phyloP scores from a whole-genome alignment of 768 basidiomycete genomes.

The Xerocomus brunneocitrinus region DNA sequence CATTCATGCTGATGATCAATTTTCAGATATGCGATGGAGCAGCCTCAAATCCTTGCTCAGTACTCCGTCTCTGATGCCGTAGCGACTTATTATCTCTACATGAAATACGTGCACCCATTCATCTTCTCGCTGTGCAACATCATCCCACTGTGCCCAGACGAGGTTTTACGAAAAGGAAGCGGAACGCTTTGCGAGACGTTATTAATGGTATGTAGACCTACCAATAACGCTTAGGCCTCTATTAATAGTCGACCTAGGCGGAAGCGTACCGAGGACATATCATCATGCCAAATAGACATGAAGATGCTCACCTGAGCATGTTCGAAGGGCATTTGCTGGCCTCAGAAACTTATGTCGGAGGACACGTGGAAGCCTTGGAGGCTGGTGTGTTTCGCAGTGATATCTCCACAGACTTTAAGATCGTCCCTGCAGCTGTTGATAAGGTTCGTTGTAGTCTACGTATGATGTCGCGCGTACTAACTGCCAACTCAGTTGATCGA shows the following conservation, averaged over 20 bases:
- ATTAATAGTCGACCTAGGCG: slow-evolving; percentile 53
- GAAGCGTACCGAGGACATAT: slow-evolving; percentile 90
- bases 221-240: not conserved
- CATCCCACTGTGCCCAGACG: slow-evolving; percentile 94
- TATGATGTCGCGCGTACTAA: not conserved
- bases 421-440: slow-evolving; percentile 82
- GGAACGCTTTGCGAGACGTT: slow-evolving; percentile 97
- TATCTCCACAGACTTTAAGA: slow-evolving; percentile 91
- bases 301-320: slow-evolving; percentile 87
- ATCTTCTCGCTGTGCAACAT: slow-evolving; percentile 99
- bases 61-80: slow-evolving; percentile 99
- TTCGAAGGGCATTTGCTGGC: slow-evolving; percentile 95
- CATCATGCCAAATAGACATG: slow-evolving; percentile 97
- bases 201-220: slow-evolving; percentile 70
- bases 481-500: slow-evolving; percentile 66
- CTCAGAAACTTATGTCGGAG: slow-evolving; percentile 97
- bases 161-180: slow-evolving; percentile 91
- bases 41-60: slow-evolving; percentile 89
- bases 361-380: slow-evolving; percentile 97
- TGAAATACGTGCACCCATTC: slow-evolving; percentile 99
- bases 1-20: not conserved
- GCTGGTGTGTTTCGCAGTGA: slow-evolving; percentile 98
- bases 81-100: slow-evolving; percentile 99
- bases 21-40: slow-evolving; percentile 87
- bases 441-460: slow-evolving; percentile 45